Conservation (phyloP, 2,329 filamentous ascomycete genomes). For the Xylaria sp. region DNA sequence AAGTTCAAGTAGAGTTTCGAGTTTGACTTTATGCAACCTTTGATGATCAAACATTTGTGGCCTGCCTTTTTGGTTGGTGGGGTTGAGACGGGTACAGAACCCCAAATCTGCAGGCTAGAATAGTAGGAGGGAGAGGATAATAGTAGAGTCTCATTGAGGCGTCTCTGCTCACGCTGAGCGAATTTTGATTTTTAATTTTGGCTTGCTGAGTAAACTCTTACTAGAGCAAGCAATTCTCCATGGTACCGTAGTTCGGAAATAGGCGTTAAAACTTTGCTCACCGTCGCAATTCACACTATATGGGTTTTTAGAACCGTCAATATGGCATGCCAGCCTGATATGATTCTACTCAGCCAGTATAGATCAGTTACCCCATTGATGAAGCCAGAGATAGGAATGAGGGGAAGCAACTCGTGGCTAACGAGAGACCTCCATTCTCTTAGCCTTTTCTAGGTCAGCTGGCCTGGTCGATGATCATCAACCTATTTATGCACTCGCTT, state of each 20-base stretch:
- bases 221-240: background rate
- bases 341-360: background rate
- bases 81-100: constrained; percentile 3
- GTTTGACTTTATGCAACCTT: constrained; percentile 49
- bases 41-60: constrained; percentile 46
- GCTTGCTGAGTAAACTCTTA: constrained; percentile 1
- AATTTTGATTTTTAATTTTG: constrained; percentile 13
- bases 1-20: constrained; percentile 38
- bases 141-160: constrained; percentile 22
- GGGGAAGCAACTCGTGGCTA: background rate
- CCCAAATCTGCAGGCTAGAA: constrained; percentile 22
- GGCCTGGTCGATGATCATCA: constrained; percentile 12
- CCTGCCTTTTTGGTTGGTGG: constrained; percentile 38
- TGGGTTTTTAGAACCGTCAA: background rate
- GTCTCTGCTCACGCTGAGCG: constrained; percentile 28
- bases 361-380: background rate
- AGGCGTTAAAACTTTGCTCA: constrained; percentile 19
- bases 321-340: background rate
- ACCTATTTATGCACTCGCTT: constrained; percentile 26
- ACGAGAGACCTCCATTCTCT: background rate
- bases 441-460: constrained; percentile 10
- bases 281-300: background rate
- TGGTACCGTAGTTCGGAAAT: constrained; percentile 8
- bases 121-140: constrained; percentile 27
- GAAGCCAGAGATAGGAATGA: background rate